These are phyloP conservation scores for Fusarium sterilihyphosum DNA, from an alignment of 2,329 filamentous ascomycete genomes.

Conservation along the genomic window DNA sequence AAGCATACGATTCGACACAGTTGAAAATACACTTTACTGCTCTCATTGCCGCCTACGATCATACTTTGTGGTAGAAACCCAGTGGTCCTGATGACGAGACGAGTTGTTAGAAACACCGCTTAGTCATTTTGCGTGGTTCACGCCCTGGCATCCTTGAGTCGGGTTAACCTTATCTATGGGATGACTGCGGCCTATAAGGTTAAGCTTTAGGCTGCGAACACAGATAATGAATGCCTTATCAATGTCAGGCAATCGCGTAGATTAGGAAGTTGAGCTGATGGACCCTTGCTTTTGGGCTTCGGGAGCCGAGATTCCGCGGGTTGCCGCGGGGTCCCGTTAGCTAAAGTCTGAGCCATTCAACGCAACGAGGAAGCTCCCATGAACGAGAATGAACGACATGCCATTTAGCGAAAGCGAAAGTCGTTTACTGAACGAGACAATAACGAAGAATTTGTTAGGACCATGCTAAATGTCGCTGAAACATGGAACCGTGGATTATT, in stretches of 20 bases:
- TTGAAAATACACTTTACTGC: rapidly evolving
- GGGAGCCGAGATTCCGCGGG: not conserved
- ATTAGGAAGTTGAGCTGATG: not conserved
- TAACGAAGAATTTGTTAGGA: rapidly evolving
- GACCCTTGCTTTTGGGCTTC: not conserved
- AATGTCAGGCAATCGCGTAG: not conserved
- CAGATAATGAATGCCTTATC: too few relatives aligned
- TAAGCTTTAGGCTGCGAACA: too few relatives aligned
- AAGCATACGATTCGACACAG: not conserved
- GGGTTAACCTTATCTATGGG: not conserved
- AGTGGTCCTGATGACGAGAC: not conserved
- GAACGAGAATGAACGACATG: not conserved
- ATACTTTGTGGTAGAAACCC: not conserved
- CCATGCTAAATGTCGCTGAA: not conserved
- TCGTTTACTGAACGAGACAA: not conserved
- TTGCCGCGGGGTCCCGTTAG: not conserved
- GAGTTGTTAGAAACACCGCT: not conserved
- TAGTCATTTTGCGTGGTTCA: too few relatives aligned
- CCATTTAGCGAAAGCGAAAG: not conserved
- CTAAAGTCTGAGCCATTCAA: not conserved
- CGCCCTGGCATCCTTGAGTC: not conserved
- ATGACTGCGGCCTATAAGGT: too few relatives aligned
- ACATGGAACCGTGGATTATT: not conserved
- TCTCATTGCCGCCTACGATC: not conserved
- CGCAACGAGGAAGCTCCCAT: not conserved